A percentile compares a stretch with the other conserved stretches of the same genome.
Evolutionary conservation across 2,329 filamentous ascomycete genomes (phyloP).

Genomic region (Clonostachys chloroleuca): DNA sequence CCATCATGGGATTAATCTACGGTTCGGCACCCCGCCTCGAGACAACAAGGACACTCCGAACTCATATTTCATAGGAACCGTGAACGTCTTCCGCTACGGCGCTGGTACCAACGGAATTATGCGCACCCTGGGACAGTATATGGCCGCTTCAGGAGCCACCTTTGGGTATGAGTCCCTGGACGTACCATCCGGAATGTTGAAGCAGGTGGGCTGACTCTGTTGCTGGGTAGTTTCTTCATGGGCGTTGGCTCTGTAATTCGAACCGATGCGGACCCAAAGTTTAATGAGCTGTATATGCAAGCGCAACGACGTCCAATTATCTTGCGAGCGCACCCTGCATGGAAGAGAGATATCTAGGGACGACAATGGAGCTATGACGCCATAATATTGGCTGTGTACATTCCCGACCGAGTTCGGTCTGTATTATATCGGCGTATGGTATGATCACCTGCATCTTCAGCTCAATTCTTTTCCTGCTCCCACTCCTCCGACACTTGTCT

Average conservation of each 20-base stretch:
- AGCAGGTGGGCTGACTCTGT: neutral
- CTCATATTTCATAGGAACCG: constrained; percentile 57
- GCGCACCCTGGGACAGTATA: constrained; percentile 92
- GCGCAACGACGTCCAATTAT: constrained; percentile 73
- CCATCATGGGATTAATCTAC: constrained; percentile 97
- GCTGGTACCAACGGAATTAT: constrained; percentile 91
- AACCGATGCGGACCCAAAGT: constrained; percentile 77
- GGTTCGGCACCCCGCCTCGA: constrained; percentile 50
- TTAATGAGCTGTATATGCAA: constrained; percentile 70
- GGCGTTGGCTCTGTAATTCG: constrained; percentile 95
- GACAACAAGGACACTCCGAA: neutral
- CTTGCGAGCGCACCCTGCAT: constrained; percentile 28
- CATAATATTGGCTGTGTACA: too few relatives aligned
- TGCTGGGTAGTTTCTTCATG: constrained; percentile 78
- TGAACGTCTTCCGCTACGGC: constrained; percentile 93
- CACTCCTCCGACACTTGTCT: too few relatives aligned
- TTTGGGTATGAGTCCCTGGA: constrained; percentile 65
- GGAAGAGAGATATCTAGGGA: constrained; percentile 17
- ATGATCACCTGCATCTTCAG: too few relatives aligned
- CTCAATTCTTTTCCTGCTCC: too few relatives aligned
- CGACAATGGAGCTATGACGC: too few relatives aligned
- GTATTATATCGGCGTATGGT: too few relatives aligned
- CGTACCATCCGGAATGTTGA: neutral
- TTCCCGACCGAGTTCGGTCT: too few relatives aligned
- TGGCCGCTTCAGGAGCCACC: constrained; percentile 89